phyloP scores from a whole-genome alignment of 345 rosid species.

The Bruguiera parviflora region DNA sequence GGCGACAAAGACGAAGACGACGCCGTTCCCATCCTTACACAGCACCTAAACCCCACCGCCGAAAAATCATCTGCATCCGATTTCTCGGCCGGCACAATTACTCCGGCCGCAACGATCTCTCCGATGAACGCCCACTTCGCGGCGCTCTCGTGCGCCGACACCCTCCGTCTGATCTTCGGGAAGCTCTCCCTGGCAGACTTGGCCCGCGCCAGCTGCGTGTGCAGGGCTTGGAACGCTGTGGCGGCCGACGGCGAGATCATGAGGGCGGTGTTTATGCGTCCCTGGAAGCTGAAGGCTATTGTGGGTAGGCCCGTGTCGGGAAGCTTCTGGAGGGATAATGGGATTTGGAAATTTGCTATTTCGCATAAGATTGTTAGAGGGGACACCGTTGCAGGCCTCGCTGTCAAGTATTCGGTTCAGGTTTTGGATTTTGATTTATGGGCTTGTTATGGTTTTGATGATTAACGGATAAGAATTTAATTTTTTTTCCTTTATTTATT shows the following conservation, averaged over 20 bases:
- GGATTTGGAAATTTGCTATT: slow-evolving; percentile 67
- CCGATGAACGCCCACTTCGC: slow-evolving; percentile 52
- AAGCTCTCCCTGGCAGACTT: slow-evolving; percentile 58
- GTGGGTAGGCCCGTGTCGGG: slow-evolving; percentile 54
- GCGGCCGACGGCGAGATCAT: slow-evolving; percentile 49
- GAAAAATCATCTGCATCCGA: background rate
- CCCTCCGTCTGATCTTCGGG: slow-evolving; percentile 55
- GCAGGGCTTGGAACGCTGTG: slow-evolving; percentile 58
- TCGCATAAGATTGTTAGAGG: slow-evolving; percentile 67
- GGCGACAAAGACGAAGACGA: slow-evolving; percentile 41
- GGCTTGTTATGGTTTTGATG: background rate
- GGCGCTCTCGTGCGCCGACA: slow-evolving; percentile 61
- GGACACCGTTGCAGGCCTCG: slow-evolving; percentile 67
- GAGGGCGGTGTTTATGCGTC: slow-evolving; percentile 47
- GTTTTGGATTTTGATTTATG: slow-evolving; percentile 25
- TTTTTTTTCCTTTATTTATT: background rate
- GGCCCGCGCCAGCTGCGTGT: slow-evolving; percentile 80
- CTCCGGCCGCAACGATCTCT: slow-evolving; percentile 31
- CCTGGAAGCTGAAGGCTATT: slow-evolving; percentile 63
- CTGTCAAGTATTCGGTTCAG: slow-evolving; percentile 90
- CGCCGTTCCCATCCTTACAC: slow-evolving; percentile 20
- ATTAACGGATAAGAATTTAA: background rate
- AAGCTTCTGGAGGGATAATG: slow-evolving; percentile 74
- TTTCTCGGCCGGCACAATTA: background rate
- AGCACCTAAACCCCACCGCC: slow-evolving; percentile 12